Conservation (phyloP, 148 eudicot species). For the Vaccinium macrocarpon region DNA sequence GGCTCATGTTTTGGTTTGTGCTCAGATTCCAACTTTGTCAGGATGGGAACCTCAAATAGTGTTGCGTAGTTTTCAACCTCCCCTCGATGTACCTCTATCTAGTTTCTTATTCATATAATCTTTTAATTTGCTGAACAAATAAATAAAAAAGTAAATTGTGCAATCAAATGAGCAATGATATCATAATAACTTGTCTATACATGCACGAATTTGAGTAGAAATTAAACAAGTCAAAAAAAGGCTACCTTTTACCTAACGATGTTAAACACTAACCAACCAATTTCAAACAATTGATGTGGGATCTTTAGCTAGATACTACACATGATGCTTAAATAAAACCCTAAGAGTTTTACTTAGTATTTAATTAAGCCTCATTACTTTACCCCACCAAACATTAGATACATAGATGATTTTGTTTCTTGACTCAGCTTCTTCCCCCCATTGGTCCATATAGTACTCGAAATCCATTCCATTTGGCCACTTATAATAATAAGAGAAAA, state of each 20-base stretch:
- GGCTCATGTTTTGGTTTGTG: too few species aligned
- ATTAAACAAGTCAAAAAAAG: neutral
- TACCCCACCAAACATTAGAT: constrained; percentile 29
- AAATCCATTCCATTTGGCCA: constrained; percentile 17
- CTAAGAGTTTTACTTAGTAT: constrained; percentile 22
- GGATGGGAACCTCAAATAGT: too few species aligned
- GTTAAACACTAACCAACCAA: constrained; percentile 43
- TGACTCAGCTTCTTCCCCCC: constrained; percentile 23
- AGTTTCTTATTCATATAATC: neutral
- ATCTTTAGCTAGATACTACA: constrained; percentile 22
- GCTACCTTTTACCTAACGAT: constrained; percentile 39
- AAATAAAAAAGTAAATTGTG: neutral
- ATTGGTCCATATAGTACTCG: constrained; percentile 35
- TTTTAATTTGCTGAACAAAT: too few species aligned
- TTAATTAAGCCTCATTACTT: constrained; percentile 22
- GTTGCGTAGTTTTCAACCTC: too few species aligned
- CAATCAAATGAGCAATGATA: neutral
- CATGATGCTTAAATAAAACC: constrained; percentile 4
- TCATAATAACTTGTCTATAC: constrained; percentile 10
- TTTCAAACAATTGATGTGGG: constrained; percentile 29
- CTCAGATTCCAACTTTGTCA: too few species aligned
- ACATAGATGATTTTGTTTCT: constrained; percentile 15
- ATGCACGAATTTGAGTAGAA: constrained; percentile 6
- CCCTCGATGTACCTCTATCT: too few species aligned
- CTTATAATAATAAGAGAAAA: constrained; percentile 10